Base-by-base conservation (phyloP, 1,284 basidiomycete genomes). In the Fomitiporia mediterranea region DNA sequence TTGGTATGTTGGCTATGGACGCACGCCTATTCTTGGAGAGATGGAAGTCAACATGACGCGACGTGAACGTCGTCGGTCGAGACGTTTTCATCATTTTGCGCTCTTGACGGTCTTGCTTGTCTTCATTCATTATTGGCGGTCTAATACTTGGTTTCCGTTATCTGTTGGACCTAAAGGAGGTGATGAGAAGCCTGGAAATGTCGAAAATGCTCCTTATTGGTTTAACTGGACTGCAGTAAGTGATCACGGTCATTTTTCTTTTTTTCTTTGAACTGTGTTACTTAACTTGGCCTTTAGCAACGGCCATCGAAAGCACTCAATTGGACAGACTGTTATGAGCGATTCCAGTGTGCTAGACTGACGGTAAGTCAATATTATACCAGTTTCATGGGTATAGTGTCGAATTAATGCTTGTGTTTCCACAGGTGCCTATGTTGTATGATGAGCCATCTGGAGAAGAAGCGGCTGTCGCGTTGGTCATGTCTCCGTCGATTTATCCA, bases 341-440 rank as follows among this genome's bases (percentile, higher is more conserved):
- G n/a, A 5, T 56, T 51, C 35, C 48, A 51, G 30, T 56, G 55
- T 27, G 48, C 55, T n/a, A 51, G 55, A 25, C 30, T 56, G 21
- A 17, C 23, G 7, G 55, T 56, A 32, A 30, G 55, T 13, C 7
- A 43, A 9, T 11, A 17, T 49, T 6, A 3, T 43, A 19, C 27
- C 30, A 43, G 8, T 42, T n/a, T n/a, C n/a, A 19, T 47, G 8
- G 17, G 13, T 32, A 30, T 27, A n/a, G 11, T 13, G 28, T 55
- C 30, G 17, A 8, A 40, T 27, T 21, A 7, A n/a, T 21, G 15
- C 42, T 2, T 50, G 19, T 27, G 19, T 2, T 42, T 13, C n/a
- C 35, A 39, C 21, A 68, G 66, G 66, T 71, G 0, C 70, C 70
- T 5, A 55, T 71, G 13, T 64, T 71, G 50, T 70, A 72, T 56